Base-by-base conservation (phyloP, 306 rosid species). In the Dryas octopetala region DNA sequence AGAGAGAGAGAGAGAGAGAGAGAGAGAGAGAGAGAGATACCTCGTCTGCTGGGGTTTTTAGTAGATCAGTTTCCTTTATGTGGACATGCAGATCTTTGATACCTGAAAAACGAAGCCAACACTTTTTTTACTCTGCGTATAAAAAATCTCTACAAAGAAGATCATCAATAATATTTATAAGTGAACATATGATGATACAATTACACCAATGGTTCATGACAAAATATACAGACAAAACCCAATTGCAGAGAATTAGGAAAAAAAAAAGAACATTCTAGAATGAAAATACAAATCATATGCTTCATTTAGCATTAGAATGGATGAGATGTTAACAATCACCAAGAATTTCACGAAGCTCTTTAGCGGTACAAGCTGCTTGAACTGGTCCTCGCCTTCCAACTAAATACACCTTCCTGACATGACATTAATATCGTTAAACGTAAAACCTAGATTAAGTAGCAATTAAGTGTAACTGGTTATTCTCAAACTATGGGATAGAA, bases 371-470 rank as follows among this genome's bases (percentile, higher is more conserved):
- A 73, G 99, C 97, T 51, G 97, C 93, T 81, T 95, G 99, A 61
- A 89, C 96, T 23, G 99, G 99, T 83, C 99, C 99, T 57, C 97
- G 91, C 84, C 99, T 88, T 82, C 99, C 99, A 66, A 95, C 97
- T 88, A 95, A 79, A 87, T 85, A 89, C 78, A 95, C 96, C 81
- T 85, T 89, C 88, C 99, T 90, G 86, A 68, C 76, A 55, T 71
- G 52, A 81, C 62, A 76, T 44, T 49, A 38, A 75, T 68, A 71
- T 77, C 66, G 60, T 46, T 54, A 11, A 86, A 67, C 62, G 66
- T 23, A 23, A 58, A 16, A 68, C 63, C 60, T 66, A 12, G 61
- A 68, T n/a, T 64, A 40, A 52, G 61, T 41, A 74, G 62, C n/a
- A 50, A 80, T 19, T 75, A 51, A 57, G 14, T 54, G 15, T 70